Base-by-base conservation (phyloP, 148 eudicot genomes). In the Talinum fruticosum region DNA sequence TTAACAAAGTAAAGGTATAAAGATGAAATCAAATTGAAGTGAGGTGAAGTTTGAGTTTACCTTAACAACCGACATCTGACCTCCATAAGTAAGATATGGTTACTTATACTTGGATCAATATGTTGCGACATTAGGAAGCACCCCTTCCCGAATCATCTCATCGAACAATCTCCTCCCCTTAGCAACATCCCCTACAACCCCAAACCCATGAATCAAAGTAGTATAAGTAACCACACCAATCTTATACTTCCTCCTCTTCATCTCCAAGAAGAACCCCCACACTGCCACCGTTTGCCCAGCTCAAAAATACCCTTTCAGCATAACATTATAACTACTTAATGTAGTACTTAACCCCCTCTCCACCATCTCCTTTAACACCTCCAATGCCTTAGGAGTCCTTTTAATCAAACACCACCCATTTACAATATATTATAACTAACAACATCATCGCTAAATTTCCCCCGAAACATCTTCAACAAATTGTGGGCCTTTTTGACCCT, bases 81-180 rank as follows among this genome's bases (percentile, higher is more conserved):
- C n/a, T n/a, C n/a, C n/a, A n/a, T n/a, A n/a, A n/a, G n/a, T n/a
- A n/a, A n/a, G n/a, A n/a, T n/a, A n/a, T n/a, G n/a, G n/a, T n/a
- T n/a, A n/a, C n/a, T n/a, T n/a, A n/a, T n/a, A 93, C 90, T 69
- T 96, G 99, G 76, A 96, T 93, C 72, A 96, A 83, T 91, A 92
- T 16, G 97, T 93, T 0, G 91, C 91, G 61, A 93, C 89, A 8
- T 93, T 86, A 8, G 97, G 99, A 75, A 96, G 87, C 67, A 96
- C 87, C 49, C 99, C 99, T 8, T 84, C 86, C 29, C 66, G 85
- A 74, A 87, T 64, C 97, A 96, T 96, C 76, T 89, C 97, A 82
- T 85, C 84, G 67, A 96, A 96, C 84, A 91, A 87, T 62, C 78
- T 87, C 54, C 82, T 87, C 2, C 97, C 87, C 83, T 75, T 91